Evolutionary conservation across 225 moss, liverwort and hornwort genomes (phyloP), one percentile per base, ranked within the genome.

Genomic region (Thuidium tamariscinum): DNA sequence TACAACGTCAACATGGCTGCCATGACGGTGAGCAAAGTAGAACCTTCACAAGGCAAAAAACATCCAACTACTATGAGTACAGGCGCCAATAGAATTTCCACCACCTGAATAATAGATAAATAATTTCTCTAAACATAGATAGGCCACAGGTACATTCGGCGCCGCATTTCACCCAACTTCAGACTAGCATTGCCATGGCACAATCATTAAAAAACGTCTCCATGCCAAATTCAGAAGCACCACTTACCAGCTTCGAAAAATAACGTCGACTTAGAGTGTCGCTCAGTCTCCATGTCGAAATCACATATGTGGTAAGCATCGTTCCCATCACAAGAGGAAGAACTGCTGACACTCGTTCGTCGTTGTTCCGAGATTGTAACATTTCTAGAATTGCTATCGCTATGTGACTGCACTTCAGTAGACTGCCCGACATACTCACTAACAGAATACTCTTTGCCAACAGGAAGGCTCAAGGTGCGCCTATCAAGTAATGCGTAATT

Each of bases 401-500:
- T 29, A 42, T 49, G 91, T 42, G 82, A 70, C 85, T 88, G 80
- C 36, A 90, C 66, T 81, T 88, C 92, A 15, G 87, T 90, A 32
- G 84, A 91, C 64, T 62, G 92, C 36, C 82, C 89, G 30, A 91
- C 84, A 32, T 88, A 90, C 86, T 92, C 82, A 51, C 86, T 88
- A 9, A 89, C 61, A 10, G 89, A 87, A 67, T 75, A 91, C 23
- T 89, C 84, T 21, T 85, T 86, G 8, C 93, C 90, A 13, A 90
- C 55, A 3, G 95, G 95, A 8, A 95, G 89, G 19, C 93, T 93
- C 41, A 90, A 73, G 14, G 95, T 92, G 16, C 95, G 95, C 13
- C 94, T 81, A 8, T 91, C 93, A 26, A 88, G 90, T 44, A 94
- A 70, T 16, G 93, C 87, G 18, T 95, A 93, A 63, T 95, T 94